Evolutionary conservation across 495 filamentous ascomycete genomes (phyloP), one percentile per base, ranked within the genome.

Genomic region (Aspergillus saccharolyticus): DNA sequence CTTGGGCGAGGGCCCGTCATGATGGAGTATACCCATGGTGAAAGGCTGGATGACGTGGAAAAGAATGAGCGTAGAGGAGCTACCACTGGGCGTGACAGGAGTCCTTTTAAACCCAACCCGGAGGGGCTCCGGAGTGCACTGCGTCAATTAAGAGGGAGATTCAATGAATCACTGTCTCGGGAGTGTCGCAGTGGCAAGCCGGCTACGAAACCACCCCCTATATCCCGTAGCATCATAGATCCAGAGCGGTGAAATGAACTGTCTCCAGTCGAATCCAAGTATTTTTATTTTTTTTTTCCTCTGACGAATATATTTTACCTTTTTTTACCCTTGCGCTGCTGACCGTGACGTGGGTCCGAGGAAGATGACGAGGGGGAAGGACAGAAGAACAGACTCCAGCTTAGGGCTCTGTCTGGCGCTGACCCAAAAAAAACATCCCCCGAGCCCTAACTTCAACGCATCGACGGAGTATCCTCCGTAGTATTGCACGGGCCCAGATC

Each of bases 1-100:
- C 19, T 65, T 45, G 17, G 62, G 50, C 1, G 57, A 30, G 8
- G 53, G 43, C 21, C 57, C 56, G 18, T 60, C 57, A 21, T 63
- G 65, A 20, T 57, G 61, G 60, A 67, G 67, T 20, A 71, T 70
- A 25, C 70, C 72, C 72, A 90, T 87, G 17, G 87, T 78, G 62
- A 83, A 84, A 62, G n/a, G 2, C 2, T 10, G 10, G 42, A 22
- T 18, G 19, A 58, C 21, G 46, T 28, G 18, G 47, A n/a, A 30
- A 14, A 25, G 21, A 28, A 50, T 50, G 17, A 50, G 7, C n/a
- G 6, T 14, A 14, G 18, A 16, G 17, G n/a, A 28, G 21, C 3
- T 25, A n/a, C 15, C 6, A 17, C 16, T 10, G 10, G 47, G 47
- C 22, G 22, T 6, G 22, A 24, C 47, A 17, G 3, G 47, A 28